These are phyloP conservation scores for Suhomyces emberorum DNA, from an alignment of 805 yeast genomes.

Conservation along the genomic window DNA sequence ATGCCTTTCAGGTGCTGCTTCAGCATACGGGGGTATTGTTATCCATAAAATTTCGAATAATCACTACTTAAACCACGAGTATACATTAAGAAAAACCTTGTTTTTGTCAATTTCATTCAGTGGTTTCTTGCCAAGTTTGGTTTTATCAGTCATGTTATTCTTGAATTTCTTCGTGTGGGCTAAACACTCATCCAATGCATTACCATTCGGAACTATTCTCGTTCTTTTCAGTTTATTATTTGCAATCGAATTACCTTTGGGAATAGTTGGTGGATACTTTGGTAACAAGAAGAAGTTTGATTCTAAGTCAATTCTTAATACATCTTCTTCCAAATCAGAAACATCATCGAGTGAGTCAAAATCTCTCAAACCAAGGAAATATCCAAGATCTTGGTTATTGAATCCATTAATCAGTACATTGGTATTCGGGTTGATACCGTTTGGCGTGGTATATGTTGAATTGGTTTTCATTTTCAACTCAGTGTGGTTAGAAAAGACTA, in stretches of 20 bases:
- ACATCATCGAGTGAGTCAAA: not conserved
- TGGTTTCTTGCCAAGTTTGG: conserved; percentile 43
- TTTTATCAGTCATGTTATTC: conserved; percentile 49
- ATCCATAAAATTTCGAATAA: conserved; percentile 55
- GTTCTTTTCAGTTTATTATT: conserved; percentile 58
- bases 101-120: conserved; percentile 29
- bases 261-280: conserved; percentile 65
- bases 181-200: conserved; percentile 66
- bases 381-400: conserved; percentile 16
- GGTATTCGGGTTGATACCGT: conserved; percentile 71
- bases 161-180: conserved; percentile 75
- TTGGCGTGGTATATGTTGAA: conserved; percentile 78
- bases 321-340: not conserved
- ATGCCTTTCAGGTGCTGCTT: conserved; percentile 66
- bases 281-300: conserved; percentile 37
- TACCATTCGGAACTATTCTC: conserved; percentile 75
- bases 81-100: conserved; percentile 10
- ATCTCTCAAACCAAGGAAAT: conserved; percentile 1
- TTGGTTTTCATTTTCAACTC: conserved; percentile 68
- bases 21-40: conserved; percentile 70
- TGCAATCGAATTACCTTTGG: conserved; percentile 69
- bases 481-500: conserved; percentile 75
- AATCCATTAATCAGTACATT: conserved; percentile 29
- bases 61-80: conserved; percentile 27
- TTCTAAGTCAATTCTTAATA: conserved; percentile 16